Base-by-base conservation (phyloP, 2,329 filamentous ascomycete species). In the Fusarium solani-melongenae region DNA sequence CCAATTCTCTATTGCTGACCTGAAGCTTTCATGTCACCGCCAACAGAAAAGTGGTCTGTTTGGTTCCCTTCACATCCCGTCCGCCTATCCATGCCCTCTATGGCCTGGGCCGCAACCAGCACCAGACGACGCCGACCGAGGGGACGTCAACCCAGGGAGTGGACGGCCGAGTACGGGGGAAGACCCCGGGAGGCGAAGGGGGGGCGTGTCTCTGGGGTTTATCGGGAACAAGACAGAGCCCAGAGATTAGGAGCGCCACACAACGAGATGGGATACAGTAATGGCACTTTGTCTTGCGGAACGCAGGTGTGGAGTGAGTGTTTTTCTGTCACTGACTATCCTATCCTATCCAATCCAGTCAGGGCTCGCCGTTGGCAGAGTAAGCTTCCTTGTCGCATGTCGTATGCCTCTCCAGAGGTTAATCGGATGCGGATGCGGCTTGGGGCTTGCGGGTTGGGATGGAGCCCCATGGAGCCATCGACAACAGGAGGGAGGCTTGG, bases 11-110 rank as follows among this genome's bases (percentile, higher is more conserved):
- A 24, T 49, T 31, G 62, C 70, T 70, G 65, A 66, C 62, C 67
- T 62, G 75, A 77, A 76, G 71, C 71, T 75, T 76, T 76, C 73
- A 75, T 74, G 74, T 76, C 74, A 76, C 62, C 59, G 62, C 60
- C 39, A 62, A 55, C 58, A 39, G 44, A 41, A 33, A 66, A 51
- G 66, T 73, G 69, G 71, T 55, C 69, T 67, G 71, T 72, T 65
- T 67, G 60, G 59, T 55, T 58, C 49, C 33, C 24, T 29, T 29
- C 36, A 6, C 22, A 31, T 24, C 38, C 38, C 57, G n/a, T 31
- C 57, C 38, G 60, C 36, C 46, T 10, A 46, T 64, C 53, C 51
- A 64, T 64, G 55, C 62, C 51, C 11, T 59, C 55, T 38, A n/a
- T 49, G 53, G 53, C 39, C 61, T 57, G 53, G 46, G 60, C 59